Conservation (phyloP, 2,329 filamentous ascomycete species). For the Colletotrichum truncatum region DNA sequence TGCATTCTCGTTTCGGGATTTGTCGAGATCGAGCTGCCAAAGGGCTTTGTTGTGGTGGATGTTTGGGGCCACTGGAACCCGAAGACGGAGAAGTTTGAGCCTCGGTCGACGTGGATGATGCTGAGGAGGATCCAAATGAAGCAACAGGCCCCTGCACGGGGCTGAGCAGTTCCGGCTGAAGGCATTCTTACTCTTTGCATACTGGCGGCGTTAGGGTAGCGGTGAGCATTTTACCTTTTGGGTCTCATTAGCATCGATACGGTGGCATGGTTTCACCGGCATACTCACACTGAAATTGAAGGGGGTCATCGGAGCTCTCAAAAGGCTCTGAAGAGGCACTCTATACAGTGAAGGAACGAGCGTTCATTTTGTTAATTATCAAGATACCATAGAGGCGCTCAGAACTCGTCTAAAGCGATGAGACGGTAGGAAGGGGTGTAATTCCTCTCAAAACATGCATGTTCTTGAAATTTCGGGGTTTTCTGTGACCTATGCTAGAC, state of each 20-base stretch:
- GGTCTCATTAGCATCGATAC: conserved; percentile 11
- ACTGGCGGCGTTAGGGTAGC: conserved; percentile 22
- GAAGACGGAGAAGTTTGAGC: conserved; percentile 55
- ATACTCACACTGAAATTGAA: background rate
- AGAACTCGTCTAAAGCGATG: background rate
- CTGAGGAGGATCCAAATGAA: conserved; percentile 32
- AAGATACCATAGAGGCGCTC: conserved; percentile 27
- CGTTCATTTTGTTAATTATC: conserved; percentile 18
- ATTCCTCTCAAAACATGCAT: background rate
- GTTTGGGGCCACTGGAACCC: conserved; percentile 66
- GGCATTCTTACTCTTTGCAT: conserved; percentile 10
- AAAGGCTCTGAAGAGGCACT: background rate
- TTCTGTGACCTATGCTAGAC: no score
- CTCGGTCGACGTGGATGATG: conserved; percentile 12
- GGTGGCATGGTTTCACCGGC: background rate
- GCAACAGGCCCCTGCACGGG: conserved; percentile 22
- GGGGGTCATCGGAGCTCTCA: background rate
- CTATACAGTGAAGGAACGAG: conserved; percentile 13
- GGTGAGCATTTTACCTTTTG: conserved; percentile 7
- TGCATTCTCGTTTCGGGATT: conserved; percentile 62
- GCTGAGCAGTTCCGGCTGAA: background rate
- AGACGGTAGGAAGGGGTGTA: background rate
- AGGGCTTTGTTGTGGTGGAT: conserved; percentile 58
- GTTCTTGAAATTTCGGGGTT: no score
- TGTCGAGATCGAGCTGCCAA: conserved; percentile 60